Base-by-base conservation (phyloP, 108 stramenopile genomes). In the Nitzschia inconspicua region DNA sequence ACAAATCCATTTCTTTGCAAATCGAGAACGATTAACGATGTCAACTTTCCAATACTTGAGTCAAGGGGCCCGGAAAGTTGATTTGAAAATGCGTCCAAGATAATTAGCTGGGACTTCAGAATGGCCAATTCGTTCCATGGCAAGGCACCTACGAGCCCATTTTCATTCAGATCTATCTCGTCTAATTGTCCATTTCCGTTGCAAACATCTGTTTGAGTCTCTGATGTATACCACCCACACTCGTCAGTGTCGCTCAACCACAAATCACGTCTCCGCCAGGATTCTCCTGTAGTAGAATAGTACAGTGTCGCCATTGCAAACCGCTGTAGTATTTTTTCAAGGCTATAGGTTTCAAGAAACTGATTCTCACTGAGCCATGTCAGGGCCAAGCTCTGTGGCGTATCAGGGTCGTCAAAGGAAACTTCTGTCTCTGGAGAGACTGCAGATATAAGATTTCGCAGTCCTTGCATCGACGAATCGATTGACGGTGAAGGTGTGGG, bases 1-100 rank as follows among this genome's bases (percentile, higher is more conserved):
- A 29, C 6, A 7, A 83, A 40, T 10, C 68, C 68, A 60, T 83
- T 83, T 4, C 65, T 52, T 26, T 61, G 59, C 41, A 80, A 41
- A 30, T 72, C 70, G 8, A 80, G 65, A 8, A 19, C 36, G 3
- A 44, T 13, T 9, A 44, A n/a, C 11, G 22, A 25, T 5, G 41
- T 4, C 22, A 57, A 2, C 19, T 8, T 29, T 8, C 26, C 26
- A 11, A 54, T 10, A 8, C 29, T 13, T 3, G 41, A 43, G 4
- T 24, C 27, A n/a, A 57, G 41, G 9, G 39, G 20, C 5, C 57
- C 57, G 3, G 57, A 13, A 10, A 39, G 14, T 16, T 5, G 8
- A 2, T 35, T 40, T 2, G 31, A 8, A 44, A 81, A 14, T 11
- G 37, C 10, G 11, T 10, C 10, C 11, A 39, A 39, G 28, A 47